These are phyloP conservation scores for Dryas octopetala DNA, from an alignment of 306 rosid species.

Conservation along the genomic window DNA sequence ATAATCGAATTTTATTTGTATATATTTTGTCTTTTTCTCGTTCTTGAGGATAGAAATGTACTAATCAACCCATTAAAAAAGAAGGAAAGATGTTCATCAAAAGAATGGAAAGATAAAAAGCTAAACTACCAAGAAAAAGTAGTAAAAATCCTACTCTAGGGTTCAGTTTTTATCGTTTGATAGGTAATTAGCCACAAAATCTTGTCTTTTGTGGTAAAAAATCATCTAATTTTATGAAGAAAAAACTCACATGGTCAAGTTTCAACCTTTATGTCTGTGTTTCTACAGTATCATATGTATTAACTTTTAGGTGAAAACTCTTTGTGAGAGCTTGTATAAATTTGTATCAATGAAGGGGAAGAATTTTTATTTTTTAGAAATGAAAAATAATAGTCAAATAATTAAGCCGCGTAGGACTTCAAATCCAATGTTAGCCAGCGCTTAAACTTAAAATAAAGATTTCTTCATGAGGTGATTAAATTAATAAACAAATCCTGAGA, in stretches of 20 bases:
- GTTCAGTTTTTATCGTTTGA: no score
- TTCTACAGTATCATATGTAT: no score
- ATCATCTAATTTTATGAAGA: no score
- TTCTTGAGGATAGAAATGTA: not conserved
- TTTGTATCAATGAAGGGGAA: not conserved
- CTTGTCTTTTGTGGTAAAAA: no score
- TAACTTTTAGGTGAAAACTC: not conserved
- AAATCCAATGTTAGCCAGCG: slow-evolving; percentile 11
- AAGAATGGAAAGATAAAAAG: no score
- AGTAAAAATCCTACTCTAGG: no score
- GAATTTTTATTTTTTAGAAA: not conserved
- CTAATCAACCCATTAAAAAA: not conserved
- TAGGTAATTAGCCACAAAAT: no score
- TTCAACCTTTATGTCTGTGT: no score
- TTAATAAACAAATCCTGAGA: not conserved
- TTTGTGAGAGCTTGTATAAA: not conserved
- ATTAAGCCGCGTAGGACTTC: slow-evolving; percentile 27
- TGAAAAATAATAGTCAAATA: not conserved
- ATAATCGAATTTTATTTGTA: no score
- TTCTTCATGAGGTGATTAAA: slow-evolving; percentile 6
- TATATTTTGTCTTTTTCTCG: not conserved
- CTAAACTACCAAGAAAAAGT: no score
- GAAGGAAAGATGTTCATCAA: no score
- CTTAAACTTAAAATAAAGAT: not conserved
- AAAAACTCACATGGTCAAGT: no score